These are phyloP conservation scores for Talaromyces trachyspermus DNA, from an alignment of 495 filamentous ascomycete genomes.

Conservation along the genomic window DNA sequence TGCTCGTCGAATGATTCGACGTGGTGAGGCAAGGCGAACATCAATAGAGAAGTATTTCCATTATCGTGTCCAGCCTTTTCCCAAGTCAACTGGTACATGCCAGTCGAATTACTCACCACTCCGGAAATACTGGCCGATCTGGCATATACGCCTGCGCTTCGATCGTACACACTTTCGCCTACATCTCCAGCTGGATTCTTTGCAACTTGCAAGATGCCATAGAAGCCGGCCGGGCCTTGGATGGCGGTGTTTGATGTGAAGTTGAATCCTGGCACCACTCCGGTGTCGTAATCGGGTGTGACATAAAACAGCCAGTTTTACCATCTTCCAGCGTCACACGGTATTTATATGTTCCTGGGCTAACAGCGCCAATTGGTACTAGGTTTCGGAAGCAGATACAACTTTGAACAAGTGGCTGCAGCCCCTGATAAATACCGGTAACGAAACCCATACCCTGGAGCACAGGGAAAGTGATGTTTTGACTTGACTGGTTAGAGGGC, in stretches of 20 bases:
- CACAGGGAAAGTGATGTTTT: conserved; percentile 67
- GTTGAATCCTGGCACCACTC: conserved; percentile 39
- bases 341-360: conserved; percentile 70
- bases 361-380: conserved; percentile 46
- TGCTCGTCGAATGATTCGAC: conserved; percentile 58
- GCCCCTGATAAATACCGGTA: conserved; percentile 66
- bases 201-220: conserved; percentile 72
- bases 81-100: conserved; percentile 68
- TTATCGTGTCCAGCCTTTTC: conserved; percentile 53
- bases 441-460: conserved; percentile 89
- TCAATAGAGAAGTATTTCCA: conserved; percentile 48
- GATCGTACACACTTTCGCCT: conserved; percentile 67
- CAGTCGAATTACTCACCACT: conserved; percentile 46
- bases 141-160: conserved; percentile 67
- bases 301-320: conserved; percentile 77
- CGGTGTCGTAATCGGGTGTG: conserved; percentile 35
- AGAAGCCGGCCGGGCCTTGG: conserved; percentile 44
- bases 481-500: conserved; percentile 39
- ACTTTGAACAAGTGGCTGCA: conserved; percentile 65
- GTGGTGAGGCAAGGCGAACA: conserved; percentile 91
- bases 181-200: conserved; percentile 56
- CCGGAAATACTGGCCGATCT: conserved; percentile 55
- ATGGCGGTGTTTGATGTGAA: conserved; percentile 40
- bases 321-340: conserved; percentile 63
- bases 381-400: conserved; percentile 66